These are phyloP conservation scores for Rhinocladiella mackenziei DNA, from an alignment of 2,329 filamentous ascomycete species.

Conservation along the genomic window DNA sequence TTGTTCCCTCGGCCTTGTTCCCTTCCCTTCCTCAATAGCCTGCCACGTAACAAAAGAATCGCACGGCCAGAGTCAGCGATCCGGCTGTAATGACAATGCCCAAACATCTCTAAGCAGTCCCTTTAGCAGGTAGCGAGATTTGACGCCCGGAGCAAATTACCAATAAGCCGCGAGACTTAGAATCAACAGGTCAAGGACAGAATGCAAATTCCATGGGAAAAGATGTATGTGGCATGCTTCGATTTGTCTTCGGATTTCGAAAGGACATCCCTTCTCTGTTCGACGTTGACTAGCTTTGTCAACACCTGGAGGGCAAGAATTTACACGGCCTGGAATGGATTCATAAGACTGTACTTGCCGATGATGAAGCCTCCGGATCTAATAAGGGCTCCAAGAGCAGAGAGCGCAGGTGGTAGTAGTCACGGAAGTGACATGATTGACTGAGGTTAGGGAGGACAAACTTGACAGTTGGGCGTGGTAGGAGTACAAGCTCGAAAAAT, in stretches of 20 bases:
- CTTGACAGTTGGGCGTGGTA: not conserved
- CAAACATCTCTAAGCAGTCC: slow-evolving; percentile 14
- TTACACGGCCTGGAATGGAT: slow-evolving; percentile 14
- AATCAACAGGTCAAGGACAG: slow-evolving; percentile 16
- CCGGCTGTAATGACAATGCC: slow-evolving; percentile 22
- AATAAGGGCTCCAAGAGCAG: slow-evolving; percentile 16
- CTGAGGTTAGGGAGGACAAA: not conserved
- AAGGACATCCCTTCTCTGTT: not conserved
- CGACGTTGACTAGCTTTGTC: not conserved
- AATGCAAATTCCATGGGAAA: slow-evolving; percentile 20
- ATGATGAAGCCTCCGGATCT: slow-evolving; percentile 18
- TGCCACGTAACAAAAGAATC: slow-evolving; percentile 19
- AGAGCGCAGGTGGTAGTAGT: not conserved
- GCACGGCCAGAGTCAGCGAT: slow-evolving; percentile 13
- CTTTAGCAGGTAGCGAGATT: not conserved
- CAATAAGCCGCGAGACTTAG: slow-evolving; percentile 20
- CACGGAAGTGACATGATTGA: not conserved
- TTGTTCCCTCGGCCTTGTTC: slow-evolving; percentile 5
- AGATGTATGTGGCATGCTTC: slow-evolving; percentile 13
- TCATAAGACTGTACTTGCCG: slow-evolving; percentile 22
- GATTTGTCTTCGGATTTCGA: not conserved
- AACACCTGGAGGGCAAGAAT: slow-evolving; percentile 17
- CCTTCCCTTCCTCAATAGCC: not conserved
- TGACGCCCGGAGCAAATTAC: slow-evolving; percentile 14
- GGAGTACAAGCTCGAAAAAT: too few species aligned